Conservation (phyloP, 225 moss, liverwort and hornwort species). For the Neckera pumila region DNA sequence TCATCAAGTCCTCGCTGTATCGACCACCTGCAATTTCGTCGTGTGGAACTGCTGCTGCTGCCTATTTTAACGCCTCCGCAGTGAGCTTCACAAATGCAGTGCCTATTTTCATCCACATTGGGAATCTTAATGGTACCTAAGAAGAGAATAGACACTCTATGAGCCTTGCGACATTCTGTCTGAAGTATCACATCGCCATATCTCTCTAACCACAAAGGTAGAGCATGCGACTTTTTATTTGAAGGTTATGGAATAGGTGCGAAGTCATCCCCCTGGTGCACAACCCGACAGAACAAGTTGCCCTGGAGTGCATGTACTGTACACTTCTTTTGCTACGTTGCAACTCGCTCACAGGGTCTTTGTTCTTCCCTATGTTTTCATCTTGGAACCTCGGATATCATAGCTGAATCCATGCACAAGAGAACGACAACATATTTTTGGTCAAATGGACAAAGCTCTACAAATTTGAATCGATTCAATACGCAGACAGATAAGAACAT, state of each 20-base stretch:
- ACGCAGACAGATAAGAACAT: not conserved
- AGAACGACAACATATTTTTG: not conserved
- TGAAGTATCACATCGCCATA: not conserved
- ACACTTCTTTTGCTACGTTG: not conserved
- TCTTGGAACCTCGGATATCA: slow-evolving; percentile 20
- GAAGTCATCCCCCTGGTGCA: slow-evolving; percentile 11
- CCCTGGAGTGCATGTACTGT: slow-evolving; percentile 8
- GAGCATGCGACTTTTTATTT: not conserved
- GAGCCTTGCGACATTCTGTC: not conserved
- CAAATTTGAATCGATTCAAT: not conserved
- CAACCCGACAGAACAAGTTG: slow-evolving; percentile 23
- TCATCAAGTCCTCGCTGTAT: not conserved
- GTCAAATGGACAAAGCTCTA: not conserved
- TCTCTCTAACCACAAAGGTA: not conserved
- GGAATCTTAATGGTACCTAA: slow-evolving; percentile 31
- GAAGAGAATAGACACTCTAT: not conserved
- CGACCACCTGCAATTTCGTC: slow-evolving; percentile 23
- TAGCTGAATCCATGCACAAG: not conserved
- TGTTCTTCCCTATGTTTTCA: slow-evolving; percentile 21
- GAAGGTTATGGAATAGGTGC: slow-evolving; percentile 8
- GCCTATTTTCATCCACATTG: slow-evolving; percentile 37
- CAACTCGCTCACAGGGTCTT: slow-evolving; percentile 6
- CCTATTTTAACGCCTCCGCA: slow-evolving; percentile 13
- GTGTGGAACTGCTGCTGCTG: slow-evolving; percentile 21
- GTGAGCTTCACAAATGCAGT: slow-evolving; percentile 17